These are phyloP conservation scores for Tetratostichococcus sp. DNA, from an alignment of 139 green algal species.

Conservation along the genomic window DNA sequence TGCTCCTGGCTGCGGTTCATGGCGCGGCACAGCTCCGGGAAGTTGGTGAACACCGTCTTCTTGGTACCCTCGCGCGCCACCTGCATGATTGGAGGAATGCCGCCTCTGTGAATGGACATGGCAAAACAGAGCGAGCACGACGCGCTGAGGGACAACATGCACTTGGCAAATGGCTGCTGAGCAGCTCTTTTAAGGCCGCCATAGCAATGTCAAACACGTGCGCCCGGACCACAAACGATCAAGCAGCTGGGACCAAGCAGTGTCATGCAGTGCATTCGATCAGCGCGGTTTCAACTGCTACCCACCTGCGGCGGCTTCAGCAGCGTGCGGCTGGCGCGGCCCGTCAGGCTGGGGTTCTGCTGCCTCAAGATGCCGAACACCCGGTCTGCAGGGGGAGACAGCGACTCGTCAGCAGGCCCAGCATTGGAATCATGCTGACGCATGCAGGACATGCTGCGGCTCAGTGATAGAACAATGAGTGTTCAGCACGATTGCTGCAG, in stretches of 20 bases:
- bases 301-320: conserved; percentile 90
- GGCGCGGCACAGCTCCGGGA: conserved; percentile 95
- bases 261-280: no score
- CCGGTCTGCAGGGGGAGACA: conserved; percentile 54
- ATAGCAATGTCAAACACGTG: no score
- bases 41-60: conserved; percentile 99
- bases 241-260: no score
- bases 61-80: conserved; percentile 98
- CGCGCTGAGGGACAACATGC: no score
- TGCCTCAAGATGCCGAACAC: conserved; percentile 95
- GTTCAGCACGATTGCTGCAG: neutral
- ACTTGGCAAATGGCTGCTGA: no score
- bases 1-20: conserved; percentile 64
- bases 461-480: neutral
- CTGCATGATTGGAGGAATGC: conserved; percentile 24
- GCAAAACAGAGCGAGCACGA: no score
- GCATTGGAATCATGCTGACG: no score
- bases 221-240: no score
- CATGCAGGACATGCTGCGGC: no score
- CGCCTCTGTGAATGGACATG: no score
- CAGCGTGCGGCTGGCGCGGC: conserved; percentile 88
- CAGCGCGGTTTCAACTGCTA: no score
- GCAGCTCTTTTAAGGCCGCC: no score
- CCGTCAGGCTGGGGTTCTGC: conserved; percentile 97
- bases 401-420: neutral